phyloP scores from a whole-genome alignment of 495 filamentous ascomycete species.

The Diplogelasinospora grovesii region DNA sequence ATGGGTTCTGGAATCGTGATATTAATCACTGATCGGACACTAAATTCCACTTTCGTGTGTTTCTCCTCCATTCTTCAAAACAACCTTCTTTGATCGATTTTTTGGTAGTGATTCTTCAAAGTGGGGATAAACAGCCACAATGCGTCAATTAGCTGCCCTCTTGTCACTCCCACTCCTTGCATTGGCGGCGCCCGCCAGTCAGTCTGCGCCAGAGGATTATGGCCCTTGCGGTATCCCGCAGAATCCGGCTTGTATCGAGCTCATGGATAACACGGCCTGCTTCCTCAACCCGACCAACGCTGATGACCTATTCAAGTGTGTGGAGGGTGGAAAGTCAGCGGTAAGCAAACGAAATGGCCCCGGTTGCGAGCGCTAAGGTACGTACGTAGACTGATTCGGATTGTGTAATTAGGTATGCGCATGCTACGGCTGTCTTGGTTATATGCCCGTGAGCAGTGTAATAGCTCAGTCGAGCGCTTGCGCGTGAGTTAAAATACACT shows the following conservation, averaged over 20 bases:
- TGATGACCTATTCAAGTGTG: conserved; percentile 15
- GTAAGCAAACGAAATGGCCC: conserved; percentile 1
- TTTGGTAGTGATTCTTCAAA: too few species aligned
- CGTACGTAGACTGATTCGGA: not conserved
- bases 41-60: too few species aligned
- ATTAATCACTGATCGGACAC: too few species aligned
- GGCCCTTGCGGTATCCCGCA: conserved; percentile 18
- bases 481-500: too few species aligned
- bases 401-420: conserved; percentile 11
- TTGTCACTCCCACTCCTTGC: too few species aligned
- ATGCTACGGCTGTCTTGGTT: conserved; percentile 18
- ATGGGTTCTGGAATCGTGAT: too few species aligned
- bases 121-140: too few species aligned
- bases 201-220: too few species aligned
- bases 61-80: too few species aligned
- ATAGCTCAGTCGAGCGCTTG: conserved; percentile 15
- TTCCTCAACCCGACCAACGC: conserved; percentile 14
- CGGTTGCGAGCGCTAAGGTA: not conserved
- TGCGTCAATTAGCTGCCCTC: too few species aligned
- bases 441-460: conserved; percentile 8
- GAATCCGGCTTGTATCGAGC: conserved; percentile 17
- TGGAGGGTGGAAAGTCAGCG: conserved; percentile 9
- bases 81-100: too few species aligned
- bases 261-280: conserved; percentile 23
- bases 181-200: too few species aligned